A percentile compares a stretch with the other conserved stretches of the same genome.
Evolutionary conservation across 768 basidiomycete genomes (phyloP).

Genomic region (Atractiella rhizophila): DNA sequence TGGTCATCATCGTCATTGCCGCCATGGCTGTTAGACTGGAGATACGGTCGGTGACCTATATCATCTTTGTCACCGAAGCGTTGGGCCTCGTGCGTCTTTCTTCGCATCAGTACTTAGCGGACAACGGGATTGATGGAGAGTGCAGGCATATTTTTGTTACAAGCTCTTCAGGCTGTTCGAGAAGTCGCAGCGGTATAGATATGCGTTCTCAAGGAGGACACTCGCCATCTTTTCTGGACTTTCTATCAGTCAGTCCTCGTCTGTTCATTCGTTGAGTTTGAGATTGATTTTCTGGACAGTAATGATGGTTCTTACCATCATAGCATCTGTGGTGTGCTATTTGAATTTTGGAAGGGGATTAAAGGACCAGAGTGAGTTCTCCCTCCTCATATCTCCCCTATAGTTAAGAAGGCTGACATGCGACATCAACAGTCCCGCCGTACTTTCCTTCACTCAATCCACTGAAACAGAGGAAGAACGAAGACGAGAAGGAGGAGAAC

Average conservation of each 20-base stretch:
- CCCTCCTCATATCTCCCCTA: no score
- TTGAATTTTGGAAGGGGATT: not conserved
- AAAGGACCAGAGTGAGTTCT: no score
- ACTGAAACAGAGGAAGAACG: no score
- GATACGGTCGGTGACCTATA: not conserved
- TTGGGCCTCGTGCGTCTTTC: no score
- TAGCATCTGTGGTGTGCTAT: not conserved
- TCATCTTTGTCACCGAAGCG: constrained; percentile 4
- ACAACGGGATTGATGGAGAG: no score
- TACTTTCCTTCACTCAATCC: no score
- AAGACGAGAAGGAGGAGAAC: no score
- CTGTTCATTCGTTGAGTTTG: no score
- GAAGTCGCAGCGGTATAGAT: constrained; percentile 1
- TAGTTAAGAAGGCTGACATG: no score
- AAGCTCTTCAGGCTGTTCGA: constrained; percentile 6
- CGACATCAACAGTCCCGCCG: no score
- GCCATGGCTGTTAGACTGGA: not conserved
- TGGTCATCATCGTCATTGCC: not conserved
- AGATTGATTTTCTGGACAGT: not conserved
- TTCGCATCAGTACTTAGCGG: no score
- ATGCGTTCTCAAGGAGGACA: constrained; percentile 1
- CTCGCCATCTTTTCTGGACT: constrained; percentile 6
- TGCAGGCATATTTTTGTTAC: constrained; percentile 6
- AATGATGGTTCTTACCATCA: not conserved
- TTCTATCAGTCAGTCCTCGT: no score